Evolutionary conservation across 2,329 filamentous ascomycete species (phyloP).

Genomic region (Fusarium sp.): DNA sequence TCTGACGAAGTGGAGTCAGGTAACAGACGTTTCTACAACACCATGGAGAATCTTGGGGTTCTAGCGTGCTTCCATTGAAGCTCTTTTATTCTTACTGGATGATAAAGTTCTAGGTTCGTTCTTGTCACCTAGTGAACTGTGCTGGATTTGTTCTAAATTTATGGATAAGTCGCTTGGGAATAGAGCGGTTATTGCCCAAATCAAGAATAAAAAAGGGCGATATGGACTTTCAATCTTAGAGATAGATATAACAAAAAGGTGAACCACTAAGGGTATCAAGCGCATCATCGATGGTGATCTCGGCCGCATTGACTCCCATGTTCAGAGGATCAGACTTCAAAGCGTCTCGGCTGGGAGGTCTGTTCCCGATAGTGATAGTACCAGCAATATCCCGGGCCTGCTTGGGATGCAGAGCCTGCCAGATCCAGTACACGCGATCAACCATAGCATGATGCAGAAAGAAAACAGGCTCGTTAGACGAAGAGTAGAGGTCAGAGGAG

Average conservation of each 20-base stretch:
- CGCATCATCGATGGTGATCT: neutral
- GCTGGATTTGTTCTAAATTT: neutral
- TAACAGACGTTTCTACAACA: neutral
- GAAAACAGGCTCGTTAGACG: constrained; percentile 1
- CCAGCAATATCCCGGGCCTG: neutral
- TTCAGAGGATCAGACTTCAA: neutral
- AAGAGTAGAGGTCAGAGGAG: constrained; percentile 8
- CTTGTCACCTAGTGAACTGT: neutral
- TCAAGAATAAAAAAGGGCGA: no score
- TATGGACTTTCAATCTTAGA: no score
- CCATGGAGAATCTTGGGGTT: neutral
- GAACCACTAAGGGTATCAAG: neutral
- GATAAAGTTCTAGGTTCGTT: fast-evolving
- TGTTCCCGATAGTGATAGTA: constrained; percentile 2
- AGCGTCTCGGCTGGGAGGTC: neutral
- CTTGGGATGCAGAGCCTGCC: constrained; percentile 1
- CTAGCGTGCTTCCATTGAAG: neutral
- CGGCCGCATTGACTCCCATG: neutral
- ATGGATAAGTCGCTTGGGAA: neutral
- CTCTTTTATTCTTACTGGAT: neutral
- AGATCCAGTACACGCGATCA: constrained; percentile 5
- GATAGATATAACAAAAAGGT: neutral
- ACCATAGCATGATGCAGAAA: constrained; percentile 15
- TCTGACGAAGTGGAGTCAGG: neutral
- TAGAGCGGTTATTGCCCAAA: neutral